phyloP scores from a whole-genome alignment of 371 early-diverging fungal species.

The Syncephalastrum racemosum region DNA sequence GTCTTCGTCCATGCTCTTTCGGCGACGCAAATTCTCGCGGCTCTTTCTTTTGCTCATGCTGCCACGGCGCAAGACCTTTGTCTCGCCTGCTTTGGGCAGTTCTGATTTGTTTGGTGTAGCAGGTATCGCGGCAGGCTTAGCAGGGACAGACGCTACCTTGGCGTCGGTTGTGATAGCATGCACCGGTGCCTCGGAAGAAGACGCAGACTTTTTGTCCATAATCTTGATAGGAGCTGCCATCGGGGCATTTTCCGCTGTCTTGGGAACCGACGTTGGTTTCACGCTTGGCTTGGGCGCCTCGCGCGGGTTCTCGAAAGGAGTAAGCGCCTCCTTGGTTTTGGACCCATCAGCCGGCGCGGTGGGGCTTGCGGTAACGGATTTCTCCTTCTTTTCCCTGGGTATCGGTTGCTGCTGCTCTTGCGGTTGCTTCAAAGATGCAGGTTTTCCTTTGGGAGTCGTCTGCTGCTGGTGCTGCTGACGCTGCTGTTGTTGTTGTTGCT shows the following conservation, averaged over 20 bases:
- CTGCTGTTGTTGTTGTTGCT: too few relatives aligned
- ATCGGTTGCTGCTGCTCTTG: neutral
- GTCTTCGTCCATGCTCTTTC: neutral
- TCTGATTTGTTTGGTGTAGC: conserved; percentile 3
- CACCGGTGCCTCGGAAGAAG: neutral
- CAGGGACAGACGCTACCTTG: neutral
- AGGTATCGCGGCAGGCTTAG: neutral
- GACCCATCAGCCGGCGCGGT: neutral
- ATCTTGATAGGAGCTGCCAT: conserved; percentile 8
- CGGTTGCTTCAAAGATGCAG: too few relatives aligned
- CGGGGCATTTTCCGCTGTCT: conserved; percentile 1
- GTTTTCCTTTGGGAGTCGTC: too few relatives aligned
- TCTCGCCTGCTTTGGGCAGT: conserved; percentile 9
- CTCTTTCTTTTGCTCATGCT: conserved; percentile 41
- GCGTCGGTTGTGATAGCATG: neutral
- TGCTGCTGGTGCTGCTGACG: too few relatives aligned
- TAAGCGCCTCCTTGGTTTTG: conserved; percentile 2
- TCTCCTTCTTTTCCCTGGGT: conserved; percentile 2
- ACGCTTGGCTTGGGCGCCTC: conserved; percentile 28
- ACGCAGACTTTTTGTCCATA: neutral
- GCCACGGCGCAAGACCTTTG: conserved; percentile 23
- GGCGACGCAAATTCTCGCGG: conserved; percentile 31
- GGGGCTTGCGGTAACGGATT: too few relatives aligned
- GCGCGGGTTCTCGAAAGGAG: conserved; percentile 32
- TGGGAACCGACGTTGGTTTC: conserved; percentile 1